Evolutionary conservation across 1,284 basidiomycete species (phyloP).

Genomic region (Filobasidium uniguttulatum): DNA sequence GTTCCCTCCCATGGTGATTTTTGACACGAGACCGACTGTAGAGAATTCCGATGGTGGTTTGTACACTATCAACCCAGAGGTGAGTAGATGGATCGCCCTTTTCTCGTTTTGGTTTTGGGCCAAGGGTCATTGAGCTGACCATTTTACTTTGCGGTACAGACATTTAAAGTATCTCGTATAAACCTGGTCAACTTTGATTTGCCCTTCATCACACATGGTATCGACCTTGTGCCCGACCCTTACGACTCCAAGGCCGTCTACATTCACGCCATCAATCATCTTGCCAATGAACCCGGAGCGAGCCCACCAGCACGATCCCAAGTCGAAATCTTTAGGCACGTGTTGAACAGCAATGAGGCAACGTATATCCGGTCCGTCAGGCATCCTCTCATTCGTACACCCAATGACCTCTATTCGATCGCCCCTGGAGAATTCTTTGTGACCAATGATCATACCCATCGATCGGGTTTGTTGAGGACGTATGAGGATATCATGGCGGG

Average conservation of each 20-base stretch:
- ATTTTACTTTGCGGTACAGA: constrained; percentile 14
- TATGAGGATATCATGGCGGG: constrained; percentile 20
- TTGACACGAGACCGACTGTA: constrained; percentile 11
- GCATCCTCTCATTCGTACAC: constrained; percentile 20
- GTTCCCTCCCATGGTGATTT: constrained; percentile 20
- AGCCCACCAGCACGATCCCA: constrained; percentile 15
- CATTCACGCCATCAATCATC: constrained; percentile 27
- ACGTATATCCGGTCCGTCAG: constrained; percentile 18
- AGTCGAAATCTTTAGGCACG: constrained; percentile 25
- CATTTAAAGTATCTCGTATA: constrained; percentile 16
- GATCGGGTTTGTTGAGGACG: constrained; percentile 16
- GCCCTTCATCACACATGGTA: constrained; percentile 24
- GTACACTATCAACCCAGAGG: constrained; percentile 21
- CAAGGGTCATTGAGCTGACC: neutral
- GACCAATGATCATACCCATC: constrained; percentile 25
- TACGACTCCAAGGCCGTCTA: constrained; percentile 14
- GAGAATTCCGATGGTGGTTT: constrained; percentile 14
- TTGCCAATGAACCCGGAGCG: constrained; percentile 3
- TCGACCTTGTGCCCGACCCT: constrained; percentile 22
- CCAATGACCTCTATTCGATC: constrained; percentile 23
- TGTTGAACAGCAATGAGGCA: constrained; percentile 12
- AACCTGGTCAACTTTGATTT: constrained; percentile 15
- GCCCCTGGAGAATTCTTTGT: constrained; percentile 19
- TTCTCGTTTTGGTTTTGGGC: neutral
- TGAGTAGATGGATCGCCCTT: constrained; percentile 7